A percentile compares a stretch with the other conserved stretches of the same genome.
Evolutionary conservation across 352 stramenopile genomes (phyloP).

Genomic region (Phytophthora fragariae): DNA sequence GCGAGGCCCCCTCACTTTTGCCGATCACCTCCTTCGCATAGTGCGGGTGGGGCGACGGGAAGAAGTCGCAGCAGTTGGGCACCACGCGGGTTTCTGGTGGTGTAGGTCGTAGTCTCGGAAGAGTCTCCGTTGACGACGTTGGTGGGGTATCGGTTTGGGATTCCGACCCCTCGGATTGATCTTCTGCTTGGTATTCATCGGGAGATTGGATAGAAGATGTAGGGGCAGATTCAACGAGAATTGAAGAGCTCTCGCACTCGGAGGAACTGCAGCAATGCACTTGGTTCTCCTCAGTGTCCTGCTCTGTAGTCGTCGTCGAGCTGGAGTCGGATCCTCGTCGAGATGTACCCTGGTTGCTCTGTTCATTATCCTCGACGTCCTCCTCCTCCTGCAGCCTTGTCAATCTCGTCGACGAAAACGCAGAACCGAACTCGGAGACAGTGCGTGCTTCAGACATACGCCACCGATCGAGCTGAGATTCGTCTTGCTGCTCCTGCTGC

Average conservation of each 20-base stretch:
- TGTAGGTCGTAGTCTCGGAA: conserved; percentile 34
- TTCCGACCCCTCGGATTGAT: conserved; percentile 12
- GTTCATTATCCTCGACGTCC: conserved; percentile 1
- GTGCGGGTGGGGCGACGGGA: conserved; percentile 43
- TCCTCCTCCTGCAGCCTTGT: conserved; percentile 22
- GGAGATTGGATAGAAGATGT: conserved; percentile 16
- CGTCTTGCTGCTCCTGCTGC: conserved; percentile 21
- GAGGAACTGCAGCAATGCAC: conserved; percentile 9
- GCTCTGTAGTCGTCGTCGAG: conserved; percentile 7
- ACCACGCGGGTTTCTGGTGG: conserved; percentile 26
- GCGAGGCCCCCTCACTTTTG: conserved; percentile 20
- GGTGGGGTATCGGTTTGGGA: conserved; percentile 11
- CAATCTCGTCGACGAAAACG: conserved; percentile 25
- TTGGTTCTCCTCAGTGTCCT: conserved; percentile 19
- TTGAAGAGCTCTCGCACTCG: conserved; percentile 16
- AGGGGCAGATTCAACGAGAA: conserved; percentile 10
- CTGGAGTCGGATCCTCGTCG: conserved; percentile 2
- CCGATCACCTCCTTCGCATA: conserved; percentile 41
- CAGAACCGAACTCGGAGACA: conserved; percentile 30
- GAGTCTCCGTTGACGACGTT: conserved; percentile 18
- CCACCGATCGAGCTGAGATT: conserved; percentile 26
- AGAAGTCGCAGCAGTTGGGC: conserved; percentile 48
- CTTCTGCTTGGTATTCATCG: conserved; percentile 23
- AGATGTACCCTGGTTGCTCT: conserved; percentile 9
- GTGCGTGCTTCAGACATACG: conserved; percentile 25